Conservation (phyloP, 768 basidiomycete species). For the Paxillus rubicundulus region DNA sequence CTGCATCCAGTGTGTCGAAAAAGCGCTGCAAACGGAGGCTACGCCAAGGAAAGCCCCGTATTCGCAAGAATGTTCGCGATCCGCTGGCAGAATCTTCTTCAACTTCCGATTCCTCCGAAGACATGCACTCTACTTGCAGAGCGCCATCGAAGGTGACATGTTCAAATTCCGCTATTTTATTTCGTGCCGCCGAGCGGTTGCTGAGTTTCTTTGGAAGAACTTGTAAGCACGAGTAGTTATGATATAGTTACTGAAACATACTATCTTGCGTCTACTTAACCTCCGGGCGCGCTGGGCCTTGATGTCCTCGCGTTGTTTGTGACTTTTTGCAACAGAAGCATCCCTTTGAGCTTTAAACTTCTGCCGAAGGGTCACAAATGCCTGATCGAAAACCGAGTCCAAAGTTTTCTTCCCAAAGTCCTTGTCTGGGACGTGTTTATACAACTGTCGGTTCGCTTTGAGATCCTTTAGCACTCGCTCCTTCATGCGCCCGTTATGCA, state of each 20-base stretch:
- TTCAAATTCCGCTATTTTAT: slow-evolving; percentile 50
- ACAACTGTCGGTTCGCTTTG: slow-evolving; percentile 50
- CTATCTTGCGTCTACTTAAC: slow-evolving; percentile 58
- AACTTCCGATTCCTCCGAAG: slow-evolving; percentile 70
- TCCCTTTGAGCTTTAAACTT: slow-evolving; percentile 66
- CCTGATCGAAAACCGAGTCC: slow-evolving; percentile 67
- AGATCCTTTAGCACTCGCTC: slow-evolving; percentile 58
- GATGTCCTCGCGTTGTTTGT: slow-evolving; percentile 53
- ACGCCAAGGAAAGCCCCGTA: slow-evolving; percentile 67
- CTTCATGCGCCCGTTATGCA: slow-evolving; percentile 74
- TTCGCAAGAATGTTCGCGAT: slow-evolving; percentile 41
- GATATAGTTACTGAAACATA: slow-evolving; percentile 33
- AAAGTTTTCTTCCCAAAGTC: slow-evolving; percentile 63
- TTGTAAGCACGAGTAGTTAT: slow-evolving; percentile 2
- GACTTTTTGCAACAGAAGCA: slow-evolving; percentile 37
- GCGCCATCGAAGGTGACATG: slow-evolving; percentile 70
- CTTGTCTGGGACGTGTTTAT: slow-evolving; percentile 61
- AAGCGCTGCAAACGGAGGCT: slow-evolving; percentile 60
- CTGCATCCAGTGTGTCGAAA: slow-evolving; percentile 59
- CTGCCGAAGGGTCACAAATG: slow-evolving; percentile 63
- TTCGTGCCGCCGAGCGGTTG: slow-evolving; percentile 59
- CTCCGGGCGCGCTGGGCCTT: slow-evolving; percentile 66
- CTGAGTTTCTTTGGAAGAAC: slow-evolving; percentile 55
- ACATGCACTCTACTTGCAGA: slow-evolving; percentile 74
- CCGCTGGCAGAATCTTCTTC: slow-evolving; percentile 38